phyloP scores from a whole-genome alignment of 75 land plant genomes.

The Larix kaempferi region DNA sequence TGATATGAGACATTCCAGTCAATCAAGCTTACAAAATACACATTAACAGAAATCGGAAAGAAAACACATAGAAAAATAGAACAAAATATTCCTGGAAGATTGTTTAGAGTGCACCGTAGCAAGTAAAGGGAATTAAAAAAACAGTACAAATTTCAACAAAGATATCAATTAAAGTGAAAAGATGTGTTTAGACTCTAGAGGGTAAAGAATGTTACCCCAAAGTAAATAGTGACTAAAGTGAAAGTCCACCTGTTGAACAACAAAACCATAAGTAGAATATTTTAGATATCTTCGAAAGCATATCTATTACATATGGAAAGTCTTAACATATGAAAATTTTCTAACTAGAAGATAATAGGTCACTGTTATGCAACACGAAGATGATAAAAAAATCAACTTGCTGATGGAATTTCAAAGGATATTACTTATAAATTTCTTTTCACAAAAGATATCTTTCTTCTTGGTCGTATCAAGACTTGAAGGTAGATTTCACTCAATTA shows the following conservation, averaged over 20 bases:
- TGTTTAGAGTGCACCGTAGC: not conserved
- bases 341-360: too few species aligned
- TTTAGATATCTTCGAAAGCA: not conserved
- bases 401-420: too few species aligned
- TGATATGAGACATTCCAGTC: not conserved
- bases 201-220: conserved; percentile 61
- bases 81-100: not conserved
- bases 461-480: too few species aligned
- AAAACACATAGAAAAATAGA: not conserved
- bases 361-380: too few species aligned
- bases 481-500: too few species aligned
- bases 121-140: not conserved
- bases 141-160: not conserved
- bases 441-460: too few species aligned
- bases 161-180: not conserved
- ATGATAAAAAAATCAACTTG: too few species aligned
- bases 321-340: too few species aligned
- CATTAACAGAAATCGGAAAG: too few species aligned
- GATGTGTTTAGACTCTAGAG: not conserved
- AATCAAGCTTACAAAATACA: too few species aligned
- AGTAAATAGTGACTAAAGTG: conserved; percentile 70
- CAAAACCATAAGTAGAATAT: not conserved
- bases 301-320: too few species aligned
- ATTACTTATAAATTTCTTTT: too few species aligned
- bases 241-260: conserved; percentile 83